Evolutionary conservation across 108 stramenopile genomes (phyloP).

Genomic region (Conticribra weissflogii): DNA sequence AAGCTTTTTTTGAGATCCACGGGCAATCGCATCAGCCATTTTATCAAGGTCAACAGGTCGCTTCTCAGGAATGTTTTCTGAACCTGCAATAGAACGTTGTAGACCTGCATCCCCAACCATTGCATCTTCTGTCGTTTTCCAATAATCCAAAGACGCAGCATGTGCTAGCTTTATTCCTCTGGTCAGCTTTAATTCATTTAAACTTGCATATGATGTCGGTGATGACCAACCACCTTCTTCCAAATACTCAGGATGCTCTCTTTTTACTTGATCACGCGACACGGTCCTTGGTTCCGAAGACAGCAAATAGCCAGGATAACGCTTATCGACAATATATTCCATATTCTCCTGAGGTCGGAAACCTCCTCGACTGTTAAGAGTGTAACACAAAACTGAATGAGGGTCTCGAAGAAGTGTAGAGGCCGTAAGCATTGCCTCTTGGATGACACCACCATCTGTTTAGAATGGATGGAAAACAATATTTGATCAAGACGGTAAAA

Average conservation of each 20-base stretch:
- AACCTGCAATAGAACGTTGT: not conserved
- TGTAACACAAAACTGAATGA: constrained; percentile 78
- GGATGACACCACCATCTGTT: constrained; percentile 85
- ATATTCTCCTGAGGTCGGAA: constrained; percentile 82
- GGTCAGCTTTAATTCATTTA: constrained; percentile 66
- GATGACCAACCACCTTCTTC: constrained; percentile 60
- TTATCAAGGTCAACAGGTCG: constrained; percentile 31
- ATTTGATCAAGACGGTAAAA: no score
- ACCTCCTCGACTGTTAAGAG: constrained; percentile 75
- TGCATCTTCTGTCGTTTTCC: not conserved
- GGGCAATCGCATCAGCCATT: constrained; percentile 19
- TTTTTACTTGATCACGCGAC: constrained; percentile 60
- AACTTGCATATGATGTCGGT: constrained; percentile 72
- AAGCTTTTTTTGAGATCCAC: constrained; percentile 61
- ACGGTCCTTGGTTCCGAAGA: constrained; percentile 54
- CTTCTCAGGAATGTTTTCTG: not conserved
- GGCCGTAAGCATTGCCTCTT: constrained; percentile 87
- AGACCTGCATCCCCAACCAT: not conserved
- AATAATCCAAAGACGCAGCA: not conserved
- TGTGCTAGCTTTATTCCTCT: constrained; percentile 63
- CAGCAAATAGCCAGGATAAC: constrained; percentile 84
- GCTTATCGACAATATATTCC: constrained; percentile 74
- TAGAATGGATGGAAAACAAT: no score
- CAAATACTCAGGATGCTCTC: constrained; percentile 74
- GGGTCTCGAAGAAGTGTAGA: constrained; percentile 78